Percentiles rank a stretch among this genome's conserved stretches.
Evolutionary conservation across 768 basidiomycete species (phyloP).

Genomic region (Tulasnella sp.): DNA sequence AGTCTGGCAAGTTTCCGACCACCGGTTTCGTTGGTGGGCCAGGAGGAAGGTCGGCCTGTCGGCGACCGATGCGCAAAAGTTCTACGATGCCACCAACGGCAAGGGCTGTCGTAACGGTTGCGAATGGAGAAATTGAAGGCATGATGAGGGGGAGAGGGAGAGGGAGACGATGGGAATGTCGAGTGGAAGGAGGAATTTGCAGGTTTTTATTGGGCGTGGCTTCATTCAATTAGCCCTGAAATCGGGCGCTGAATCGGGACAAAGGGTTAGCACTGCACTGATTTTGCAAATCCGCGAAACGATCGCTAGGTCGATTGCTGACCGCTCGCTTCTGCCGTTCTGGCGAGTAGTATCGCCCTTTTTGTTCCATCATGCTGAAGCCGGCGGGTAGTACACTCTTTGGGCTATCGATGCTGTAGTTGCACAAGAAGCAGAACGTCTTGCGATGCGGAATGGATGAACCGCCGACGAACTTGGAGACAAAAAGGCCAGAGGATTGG

Average conservation of each 20-base stretch:
- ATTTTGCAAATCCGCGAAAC: not conserved
- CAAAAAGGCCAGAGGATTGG: not conserved
- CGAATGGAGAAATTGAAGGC: not conserved
- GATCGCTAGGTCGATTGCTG: not conserved
- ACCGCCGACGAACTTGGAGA: not conserved
- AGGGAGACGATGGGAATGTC: not conserved
- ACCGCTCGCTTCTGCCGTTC: not conserved
- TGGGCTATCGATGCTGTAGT: not conserved
- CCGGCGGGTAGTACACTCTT: not conserved
- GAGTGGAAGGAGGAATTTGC: not conserved
- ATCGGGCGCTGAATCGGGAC: not conserved
- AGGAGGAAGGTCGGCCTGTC: conserved; percentile 20
- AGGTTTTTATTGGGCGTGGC: not conserved
- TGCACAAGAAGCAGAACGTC: not conserved
- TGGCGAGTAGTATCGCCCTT: not conserved
- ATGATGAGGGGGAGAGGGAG: not conserved
- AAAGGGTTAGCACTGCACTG: not conserved
- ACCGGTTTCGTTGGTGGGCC: conserved; percentile 21
- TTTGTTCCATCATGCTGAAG: not conserved
- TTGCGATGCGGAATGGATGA: not conserved
- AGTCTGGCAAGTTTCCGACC: conserved; percentile 19
- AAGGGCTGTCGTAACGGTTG: not conserved
- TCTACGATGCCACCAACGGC: not conserved
- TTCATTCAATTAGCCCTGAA: not conserved
- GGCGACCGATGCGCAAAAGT: not conserved